Percentiles rank a stretch among this genome's conserved stretches.
Evolutionary conservation across 305 asterid genomes (phyloP).

Genomic region (Fraxinus nigra): DNA sequence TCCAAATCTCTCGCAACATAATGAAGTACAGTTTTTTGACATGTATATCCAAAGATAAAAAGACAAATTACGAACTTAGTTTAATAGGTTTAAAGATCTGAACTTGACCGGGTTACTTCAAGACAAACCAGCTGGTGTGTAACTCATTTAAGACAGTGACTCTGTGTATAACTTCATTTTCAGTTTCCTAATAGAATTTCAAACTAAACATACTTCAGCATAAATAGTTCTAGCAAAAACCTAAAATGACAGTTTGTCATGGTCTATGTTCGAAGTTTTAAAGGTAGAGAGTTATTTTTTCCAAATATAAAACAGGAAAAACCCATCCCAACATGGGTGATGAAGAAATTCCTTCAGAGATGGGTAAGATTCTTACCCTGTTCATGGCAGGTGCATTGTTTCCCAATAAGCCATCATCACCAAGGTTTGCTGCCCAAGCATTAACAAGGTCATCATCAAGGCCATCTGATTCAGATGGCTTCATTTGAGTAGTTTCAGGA

Average conservation of each 20-base stretch:
- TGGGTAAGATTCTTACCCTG: conserved; percentile 54
- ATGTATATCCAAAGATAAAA: background rate
- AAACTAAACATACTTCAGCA: background rate
- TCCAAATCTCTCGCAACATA: background rate
- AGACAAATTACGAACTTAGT: background rate
- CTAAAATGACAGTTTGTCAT: background rate
- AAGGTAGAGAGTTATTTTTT: background rate
- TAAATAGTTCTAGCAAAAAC: no score
- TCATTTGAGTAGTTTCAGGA: conserved; percentile 64
- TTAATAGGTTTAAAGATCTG: background rate
- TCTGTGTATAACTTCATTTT: background rate
- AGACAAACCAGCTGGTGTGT: background rate
- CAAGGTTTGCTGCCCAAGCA: conserved; percentile 97
- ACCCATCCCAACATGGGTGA: background rate
- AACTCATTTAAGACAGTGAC: background rate
- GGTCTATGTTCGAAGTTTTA: background rate
- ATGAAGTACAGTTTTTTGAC: background rate
- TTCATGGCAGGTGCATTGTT: conserved; percentile 90
- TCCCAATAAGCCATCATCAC: conserved; percentile 70
- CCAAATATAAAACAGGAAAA: background rate
- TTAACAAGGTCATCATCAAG: conserved; percentile 97
- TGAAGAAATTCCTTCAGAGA: background rate
- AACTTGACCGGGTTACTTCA: background rate
- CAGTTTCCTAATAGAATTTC: background rate
- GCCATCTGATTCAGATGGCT: conserved; percentile 64